phyloP scores from a whole-genome alignment of 305 asterid species.

The Nicotiana rustica region DNA sequence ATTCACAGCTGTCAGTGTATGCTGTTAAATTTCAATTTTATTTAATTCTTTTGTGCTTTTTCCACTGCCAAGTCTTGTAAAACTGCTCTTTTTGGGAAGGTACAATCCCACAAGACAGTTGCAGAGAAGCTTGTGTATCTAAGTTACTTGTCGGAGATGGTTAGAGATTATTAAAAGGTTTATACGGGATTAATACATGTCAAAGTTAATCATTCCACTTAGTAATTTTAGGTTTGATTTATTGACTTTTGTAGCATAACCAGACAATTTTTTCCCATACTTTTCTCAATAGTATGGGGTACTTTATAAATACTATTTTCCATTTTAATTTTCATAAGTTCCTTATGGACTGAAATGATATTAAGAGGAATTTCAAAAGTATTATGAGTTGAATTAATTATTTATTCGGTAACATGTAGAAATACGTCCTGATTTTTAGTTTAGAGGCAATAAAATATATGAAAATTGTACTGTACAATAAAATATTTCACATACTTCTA shows the following conservation, averaged over 20 bases:
- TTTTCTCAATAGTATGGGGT: not conserved
- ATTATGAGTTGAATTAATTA: not conserved
- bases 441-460: not conserved
- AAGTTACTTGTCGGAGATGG: slow-evolving; percentile 20
- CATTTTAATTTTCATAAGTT: not conserved
- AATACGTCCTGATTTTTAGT: not conserved
- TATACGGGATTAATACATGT: not conserved
- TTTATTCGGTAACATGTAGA: not conserved
- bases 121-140: slow-evolving; percentile 28
- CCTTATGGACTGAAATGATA: not conserved
- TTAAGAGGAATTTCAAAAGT: not conserved
- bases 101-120: slow-evolving; percentile 30
- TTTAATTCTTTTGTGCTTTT: not conserved
- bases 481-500: not conserved
- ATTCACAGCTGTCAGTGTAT: no score
- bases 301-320: not conserved
- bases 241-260: not conserved
- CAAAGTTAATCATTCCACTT: not conserved
- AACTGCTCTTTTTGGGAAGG: slow-evolving; percentile 40
- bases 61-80: slow-evolving; percentile 28
- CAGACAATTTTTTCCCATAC: not conserved
- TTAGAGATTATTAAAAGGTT: not conserved
- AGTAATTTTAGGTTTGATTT: not conserved
- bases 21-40: not conserved
- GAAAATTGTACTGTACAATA: not conserved